Percentiles rank a stretch among this genome's conserved stretches.
Evolutionary conservation across 345 rosid species (phyloP).

Genomic region (Rhodomyrtus tomentosa): DNA sequence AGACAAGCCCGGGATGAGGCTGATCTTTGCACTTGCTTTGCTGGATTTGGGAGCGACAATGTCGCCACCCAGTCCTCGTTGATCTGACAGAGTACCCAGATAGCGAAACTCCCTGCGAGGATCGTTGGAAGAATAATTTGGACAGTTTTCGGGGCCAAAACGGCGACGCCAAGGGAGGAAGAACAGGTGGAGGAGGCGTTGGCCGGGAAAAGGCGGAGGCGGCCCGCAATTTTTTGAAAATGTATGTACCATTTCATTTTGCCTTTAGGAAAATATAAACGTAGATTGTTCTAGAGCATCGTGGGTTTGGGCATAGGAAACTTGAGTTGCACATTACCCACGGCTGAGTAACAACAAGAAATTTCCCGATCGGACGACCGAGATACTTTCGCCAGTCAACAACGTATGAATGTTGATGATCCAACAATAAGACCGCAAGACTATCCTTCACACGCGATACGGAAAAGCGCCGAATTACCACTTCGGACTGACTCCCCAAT

Average conservation of each 20-base stretch:
- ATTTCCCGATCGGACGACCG: neutral
- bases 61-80: slow-evolving; percentile 20
- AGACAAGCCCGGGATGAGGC: slow-evolving; percentile 14
- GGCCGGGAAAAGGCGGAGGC: slow-evolving; percentile 62
- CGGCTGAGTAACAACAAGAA: no score
- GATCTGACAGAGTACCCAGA: slow-evolving; percentile 61
- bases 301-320: neutral
- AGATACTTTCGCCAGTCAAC: neutral
- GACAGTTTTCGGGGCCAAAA: slow-evolving; percentile 24
- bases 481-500: neutral
- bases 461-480: neutral
- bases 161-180: slow-evolving; percentile 4
- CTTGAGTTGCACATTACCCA: neutral
- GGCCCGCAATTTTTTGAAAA: slow-evolving; percentile 5
- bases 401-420: neutral
- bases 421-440: neutral
- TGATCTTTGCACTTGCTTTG: slow-evolving; percentile 25
- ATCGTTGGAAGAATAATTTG: slow-evolving; percentile 10
- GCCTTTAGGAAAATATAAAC: neutral
- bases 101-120: slow-evolving; percentile 77
- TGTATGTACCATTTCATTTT: no score
- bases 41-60: slow-evolving; percentile 16
- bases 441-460: neutral
- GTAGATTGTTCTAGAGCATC: neutral
- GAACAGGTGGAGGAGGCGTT: slow-evolving; percentile 45